Conservation (phyloP, 2,329 filamentous ascomycete genomes). For the Ascocoryne sarcoides region DNA sequence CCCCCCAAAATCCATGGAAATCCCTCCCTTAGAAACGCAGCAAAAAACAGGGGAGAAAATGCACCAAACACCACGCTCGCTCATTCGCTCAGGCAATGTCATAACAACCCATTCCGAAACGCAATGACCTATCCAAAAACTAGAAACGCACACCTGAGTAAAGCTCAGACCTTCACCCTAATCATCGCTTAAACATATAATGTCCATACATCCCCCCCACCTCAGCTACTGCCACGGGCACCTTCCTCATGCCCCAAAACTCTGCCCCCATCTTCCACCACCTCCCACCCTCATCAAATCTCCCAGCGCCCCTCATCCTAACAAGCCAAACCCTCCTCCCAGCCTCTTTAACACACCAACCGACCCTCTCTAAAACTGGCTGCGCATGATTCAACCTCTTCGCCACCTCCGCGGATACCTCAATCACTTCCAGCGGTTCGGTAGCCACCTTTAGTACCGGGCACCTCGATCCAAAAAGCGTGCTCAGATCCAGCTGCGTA, state of each 20-base stretch:
- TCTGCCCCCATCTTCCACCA: conserved; percentile 79
- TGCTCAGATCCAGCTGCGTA: conserved; percentile 48
- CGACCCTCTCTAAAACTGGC: conserved; percentile 29
- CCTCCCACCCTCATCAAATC: conserved; percentile 46
- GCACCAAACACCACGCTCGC: neutral
- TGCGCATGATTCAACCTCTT: conserved; percentile 46
- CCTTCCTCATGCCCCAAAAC: conserved; percentile 75
- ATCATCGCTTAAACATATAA: conserved; percentile 10
- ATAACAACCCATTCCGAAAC: neutral
- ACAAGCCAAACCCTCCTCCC: conserved; percentile 59
- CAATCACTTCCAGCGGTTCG: conserved; percentile 65
- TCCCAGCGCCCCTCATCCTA: conserved; percentile 25
- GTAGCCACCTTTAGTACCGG: conserved; percentile 50
- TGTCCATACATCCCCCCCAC: conserved; percentile 36
- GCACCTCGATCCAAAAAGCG: conserved; percentile 41
- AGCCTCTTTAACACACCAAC: conserved; percentile 66
- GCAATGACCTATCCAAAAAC: neutral
- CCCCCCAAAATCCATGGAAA: no score
- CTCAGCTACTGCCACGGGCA: conserved; percentile 45
- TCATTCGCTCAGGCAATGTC: neutral
- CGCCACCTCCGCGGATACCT: conserved; percentile 62
- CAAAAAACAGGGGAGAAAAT: no score
- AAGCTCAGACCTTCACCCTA: neutral
- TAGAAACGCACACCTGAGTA: neutral
- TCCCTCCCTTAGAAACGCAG: no score